Evolutionary conservation across 495 filamentous ascomycete genomes (phyloP).

Genomic region (Penicillium cinerascens): DNA sequence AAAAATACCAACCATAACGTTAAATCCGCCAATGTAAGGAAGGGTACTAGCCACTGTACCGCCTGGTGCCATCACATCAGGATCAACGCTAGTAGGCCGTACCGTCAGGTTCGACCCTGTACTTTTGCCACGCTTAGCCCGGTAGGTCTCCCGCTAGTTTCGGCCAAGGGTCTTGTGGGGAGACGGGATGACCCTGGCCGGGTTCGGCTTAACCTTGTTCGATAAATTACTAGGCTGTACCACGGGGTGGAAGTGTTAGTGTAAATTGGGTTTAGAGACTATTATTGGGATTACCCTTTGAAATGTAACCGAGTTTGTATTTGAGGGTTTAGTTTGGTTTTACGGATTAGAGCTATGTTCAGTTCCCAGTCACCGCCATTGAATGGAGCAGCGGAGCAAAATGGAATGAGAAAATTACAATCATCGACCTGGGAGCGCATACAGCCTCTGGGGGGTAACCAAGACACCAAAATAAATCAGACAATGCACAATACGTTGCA

Average conservation of each 20-base stretch:
- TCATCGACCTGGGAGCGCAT: no score
- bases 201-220: background rate
- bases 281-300: no score
- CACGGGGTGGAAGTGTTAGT: background rate
- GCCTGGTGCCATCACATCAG: background rate
- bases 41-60: no score
- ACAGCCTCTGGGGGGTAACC: background rate
- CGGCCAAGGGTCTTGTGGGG: background rate
- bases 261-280: no score
- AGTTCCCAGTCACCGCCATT: background rate
- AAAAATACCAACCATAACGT: no score
- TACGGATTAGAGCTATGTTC: background rate
- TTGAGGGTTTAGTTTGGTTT: background rate
- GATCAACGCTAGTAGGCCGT: background rate
- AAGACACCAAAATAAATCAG: background rate
- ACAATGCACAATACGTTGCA: slow-evolving; percentile 24
- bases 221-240: background rate
- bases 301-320: background rate
- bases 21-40: no score
- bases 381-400: background rate
- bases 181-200: background rate
- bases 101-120: background rate
- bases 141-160: background rate
- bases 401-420: background rate
- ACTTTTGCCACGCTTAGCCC: background rate